Evolutionary conservation across 2,329 filamentous ascomycete species (phyloP), one percentile per base, ranked within the genome.

Genomic region (Chrysoporthe cubensis): DNA sequence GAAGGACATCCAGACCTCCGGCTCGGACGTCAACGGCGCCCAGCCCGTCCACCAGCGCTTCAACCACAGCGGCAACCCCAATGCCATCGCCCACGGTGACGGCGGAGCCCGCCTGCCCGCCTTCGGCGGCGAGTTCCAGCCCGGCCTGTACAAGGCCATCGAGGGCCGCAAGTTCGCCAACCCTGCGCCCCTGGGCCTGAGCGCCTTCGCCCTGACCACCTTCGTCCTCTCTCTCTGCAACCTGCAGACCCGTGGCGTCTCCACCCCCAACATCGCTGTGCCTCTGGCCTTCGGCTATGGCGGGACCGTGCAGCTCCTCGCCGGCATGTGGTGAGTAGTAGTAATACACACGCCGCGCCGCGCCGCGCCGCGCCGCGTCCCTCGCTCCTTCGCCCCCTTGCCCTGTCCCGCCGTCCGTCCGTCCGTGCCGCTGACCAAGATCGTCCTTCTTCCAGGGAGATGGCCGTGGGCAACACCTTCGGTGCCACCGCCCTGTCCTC

Each of bases 381-480:
- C 34, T 43, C 21, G 14, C 37, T 58, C 9, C n/a, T 37, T 26
- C n/a, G 9, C 9, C 37, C 37, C 37, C 6, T 40, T 9, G 5
- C 37, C 37, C 9, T 9, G 37, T 40, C 44, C 26, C 52, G 6
- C 40, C 14, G 26, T 26, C 26, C 26, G 26, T 26, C 26, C 26
- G 26, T 26, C 26, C 26, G 26, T 26, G 26, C 26, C 26, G 65
- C 63, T 65, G 50, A 66, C 61, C 21, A 43, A 43, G 40, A 32
- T 50, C 57, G 62, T 58, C 54, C 2, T 70, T 58, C 57, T 40
- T 44, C 5, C 71, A 93, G 91, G 91, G 92, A 95, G 82, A 92
- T 95, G 87, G 91, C 91, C 46, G 85, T 92, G n/a, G 92, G 91
- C 67, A 95, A 95, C 84, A 95, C 92, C 13, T 94, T 95, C 72